phyloP scores from a whole-genome alignment of 1,139 yeast species.

The Magnusiomyces sp. region DNA sequence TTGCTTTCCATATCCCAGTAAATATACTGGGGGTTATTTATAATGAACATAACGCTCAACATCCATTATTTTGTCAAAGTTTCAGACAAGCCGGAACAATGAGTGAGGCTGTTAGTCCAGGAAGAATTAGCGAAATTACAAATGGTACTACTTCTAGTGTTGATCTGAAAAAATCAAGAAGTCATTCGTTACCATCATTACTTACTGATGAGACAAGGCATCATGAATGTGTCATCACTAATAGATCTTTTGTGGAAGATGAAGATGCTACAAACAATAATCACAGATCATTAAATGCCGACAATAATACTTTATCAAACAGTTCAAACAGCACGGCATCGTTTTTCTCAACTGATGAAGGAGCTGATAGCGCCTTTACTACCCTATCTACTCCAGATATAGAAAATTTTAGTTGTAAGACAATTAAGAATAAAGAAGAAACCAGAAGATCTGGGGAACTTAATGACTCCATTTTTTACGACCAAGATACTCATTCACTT shows the following conservation, averaged over 20 bases:
- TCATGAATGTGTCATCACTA: neutral
- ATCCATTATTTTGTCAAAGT: too few relatives aligned
- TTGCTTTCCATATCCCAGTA: slow-evolving; percentile 1
- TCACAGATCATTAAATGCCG: too few relatives aligned
- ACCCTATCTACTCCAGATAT: too few relatives aligned
- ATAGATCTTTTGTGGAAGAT: neutral
- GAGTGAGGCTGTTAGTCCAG: neutral
- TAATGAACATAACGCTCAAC: too few relatives aligned
- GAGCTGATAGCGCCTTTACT: too few relatives aligned
- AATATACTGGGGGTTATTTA: slow-evolving; percentile 1
- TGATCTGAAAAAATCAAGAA: neutral
- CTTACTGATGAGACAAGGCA: neutral
- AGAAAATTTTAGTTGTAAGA: too few relatives aligned
- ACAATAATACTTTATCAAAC: too few relatives aligned
- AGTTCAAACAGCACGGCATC: neutral
- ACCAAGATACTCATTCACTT: too few relatives aligned
- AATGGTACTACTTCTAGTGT: neutral
- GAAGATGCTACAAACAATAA: neutral
- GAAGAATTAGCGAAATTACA: neutral
- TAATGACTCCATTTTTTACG: too few relatives aligned
- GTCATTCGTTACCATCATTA: slow-evolving; percentile 1
- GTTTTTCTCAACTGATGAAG: neutral
- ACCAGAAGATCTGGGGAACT: too few relatives aligned
- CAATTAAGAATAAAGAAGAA: too few relatives aligned
- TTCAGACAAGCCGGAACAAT: neutral